These are phyloP conservation scores for Russula sp. DNA, from an alignment of 768 basidiomycete genomes.

Conservation along the genomic window DNA sequence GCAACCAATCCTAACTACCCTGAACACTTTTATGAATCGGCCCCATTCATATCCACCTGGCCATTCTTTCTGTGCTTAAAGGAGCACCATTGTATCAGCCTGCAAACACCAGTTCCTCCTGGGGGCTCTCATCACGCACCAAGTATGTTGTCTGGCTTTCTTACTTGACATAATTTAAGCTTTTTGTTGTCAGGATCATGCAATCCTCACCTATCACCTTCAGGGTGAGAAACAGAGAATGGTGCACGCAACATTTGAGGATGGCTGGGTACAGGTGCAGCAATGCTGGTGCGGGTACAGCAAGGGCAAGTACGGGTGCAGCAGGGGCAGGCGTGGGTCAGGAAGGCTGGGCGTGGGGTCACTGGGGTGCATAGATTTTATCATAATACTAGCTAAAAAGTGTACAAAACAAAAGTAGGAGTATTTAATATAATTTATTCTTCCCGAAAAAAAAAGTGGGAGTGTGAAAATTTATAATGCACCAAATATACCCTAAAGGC, in stretches of 20 bases:
- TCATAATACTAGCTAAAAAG: no score
- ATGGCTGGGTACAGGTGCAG: no score
- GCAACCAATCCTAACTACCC: conserved; percentile 25
- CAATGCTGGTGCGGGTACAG: no score
- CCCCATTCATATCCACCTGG: conserved; percentile 33
- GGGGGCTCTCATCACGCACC: conserved; percentile 23
- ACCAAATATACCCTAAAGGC: no score
- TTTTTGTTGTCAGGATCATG: neutral
- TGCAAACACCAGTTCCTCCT: conserved; percentile 28
- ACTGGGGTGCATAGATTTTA: no score
- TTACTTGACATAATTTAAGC: neutral
- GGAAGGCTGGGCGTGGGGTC: no score
- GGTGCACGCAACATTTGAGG: conserved; percentile 36
- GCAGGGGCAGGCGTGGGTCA: no score
- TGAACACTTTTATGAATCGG: conserved; percentile 25
- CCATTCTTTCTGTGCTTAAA: conserved; percentile 53
- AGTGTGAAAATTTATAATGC: no score
- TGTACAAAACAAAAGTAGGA: no score
- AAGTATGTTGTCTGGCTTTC: conserved; percentile 24
- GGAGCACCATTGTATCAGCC: conserved; percentile 47
- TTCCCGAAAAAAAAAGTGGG: no score
- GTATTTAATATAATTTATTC: no score
- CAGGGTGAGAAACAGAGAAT: neutral
- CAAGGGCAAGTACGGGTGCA: no score
- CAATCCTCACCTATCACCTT: conserved; percentile 3